These are phyloP conservation scores for Nicotiana benthamiana DNA, from an alignment of 257 asterid genomes.

Conservation along the genomic window DNA sequence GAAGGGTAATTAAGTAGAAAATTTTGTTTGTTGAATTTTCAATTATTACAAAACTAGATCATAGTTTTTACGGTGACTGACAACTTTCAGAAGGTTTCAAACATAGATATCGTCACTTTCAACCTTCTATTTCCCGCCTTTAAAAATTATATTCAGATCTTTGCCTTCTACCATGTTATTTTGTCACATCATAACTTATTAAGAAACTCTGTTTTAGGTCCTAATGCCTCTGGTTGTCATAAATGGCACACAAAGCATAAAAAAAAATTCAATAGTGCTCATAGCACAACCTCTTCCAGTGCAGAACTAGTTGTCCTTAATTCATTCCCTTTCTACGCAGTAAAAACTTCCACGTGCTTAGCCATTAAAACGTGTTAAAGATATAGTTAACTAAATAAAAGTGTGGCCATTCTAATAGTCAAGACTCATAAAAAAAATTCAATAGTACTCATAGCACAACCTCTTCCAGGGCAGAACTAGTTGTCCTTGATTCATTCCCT, in stretches of 20 bases:
- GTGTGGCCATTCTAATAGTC: no score
- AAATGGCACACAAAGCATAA: not conserved
- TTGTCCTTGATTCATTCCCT: no score
- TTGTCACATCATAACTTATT: not conserved
- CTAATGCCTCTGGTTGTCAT: not conserved
- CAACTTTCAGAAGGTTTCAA: not conserved
- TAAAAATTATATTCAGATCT: not conserved
- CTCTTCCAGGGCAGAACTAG: no score
- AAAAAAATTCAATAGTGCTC: not conserved
- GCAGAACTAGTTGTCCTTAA: not conserved
- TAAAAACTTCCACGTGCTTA: no score
- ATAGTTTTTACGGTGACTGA: not conserved
- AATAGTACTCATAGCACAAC: no score
- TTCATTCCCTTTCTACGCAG: not conserved
- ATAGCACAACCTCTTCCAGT: not conserved
- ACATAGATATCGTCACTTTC: not conserved
- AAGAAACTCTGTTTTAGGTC: not conserved
- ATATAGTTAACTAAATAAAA: no score
- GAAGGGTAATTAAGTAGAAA: not conserved
- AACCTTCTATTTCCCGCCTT: not conserved
- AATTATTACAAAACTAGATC: not conserved
- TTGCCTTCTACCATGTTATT: not conserved
- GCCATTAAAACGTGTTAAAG: no score
- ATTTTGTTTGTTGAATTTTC: not conserved
- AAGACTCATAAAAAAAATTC: no score